Base-by-base conservation (phyloP, 169 alveolate genomes). In the Plasmodium gonderi region DNA sequence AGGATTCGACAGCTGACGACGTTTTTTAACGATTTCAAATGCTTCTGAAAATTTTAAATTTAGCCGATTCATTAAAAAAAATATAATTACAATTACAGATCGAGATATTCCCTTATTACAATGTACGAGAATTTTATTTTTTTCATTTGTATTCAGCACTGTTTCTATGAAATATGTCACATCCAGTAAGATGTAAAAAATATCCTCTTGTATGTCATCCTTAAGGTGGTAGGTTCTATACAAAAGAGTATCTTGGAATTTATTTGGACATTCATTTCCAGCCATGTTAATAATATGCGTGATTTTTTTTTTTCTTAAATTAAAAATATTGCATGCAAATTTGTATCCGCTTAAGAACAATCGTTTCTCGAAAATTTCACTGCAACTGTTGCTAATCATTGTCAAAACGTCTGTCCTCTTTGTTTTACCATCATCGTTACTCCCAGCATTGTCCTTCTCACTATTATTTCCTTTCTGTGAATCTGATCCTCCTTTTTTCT, bases 21-120 rank as follows among this genome's bases (percentile, higher is more conserved):
- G 64, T 51, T 72, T 85, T 44, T 94, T 95, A 7, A 95, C 97
- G 65, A 91, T 78, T 42, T 95, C 90, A 65, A 94, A 95, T 1
- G 95, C 96, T 12, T 91, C 95, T n/a, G 40, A 74, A 83, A 80
- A 95, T 0, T 80, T 36, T 65, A 80, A 29, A 12, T 82, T 72
- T 6, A 92, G 8, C 45, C 87, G 87, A 77, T 81, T 93, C 97
- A 95, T 95, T 60, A 95, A 72, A 81, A 91, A 95, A 20, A 95
- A 95, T 17, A 92, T 92, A 29, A 95, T 78, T n/a, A 95, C 83
- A 33, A 92, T 92, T 7, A 95, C 75, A 14, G 95, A 91, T 17
- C 97, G 65, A 31, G 95, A 91, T 54, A 95, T 91, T 29, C 97
- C 97, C 38, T 89, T 92, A 4, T 76, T 87, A 60, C 97, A 95